Conservation (phyloP, 805 yeast species). For the Wickerhamomyces bisporus region DNA sequence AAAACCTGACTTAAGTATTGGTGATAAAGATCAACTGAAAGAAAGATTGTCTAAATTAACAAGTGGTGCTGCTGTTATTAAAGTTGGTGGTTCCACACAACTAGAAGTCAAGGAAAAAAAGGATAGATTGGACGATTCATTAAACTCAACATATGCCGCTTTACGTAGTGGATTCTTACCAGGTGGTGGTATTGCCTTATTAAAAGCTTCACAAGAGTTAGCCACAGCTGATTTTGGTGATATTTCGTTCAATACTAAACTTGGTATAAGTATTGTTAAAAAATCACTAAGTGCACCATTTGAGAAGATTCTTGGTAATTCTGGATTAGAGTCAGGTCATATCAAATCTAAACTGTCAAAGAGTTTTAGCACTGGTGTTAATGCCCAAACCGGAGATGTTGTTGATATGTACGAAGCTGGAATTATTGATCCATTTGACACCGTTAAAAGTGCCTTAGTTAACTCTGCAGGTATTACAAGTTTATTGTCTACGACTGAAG, state of each 20-base stretch:
- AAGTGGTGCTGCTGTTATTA: constrained; percentile 97
- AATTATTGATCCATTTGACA: constrained; percentile 98
- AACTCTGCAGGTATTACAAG: constrained; percentile 99
- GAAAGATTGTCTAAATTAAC: constrained; percentile 95
- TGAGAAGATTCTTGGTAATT: constrained; percentile 89
- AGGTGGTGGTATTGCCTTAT: constrained; percentile 98
- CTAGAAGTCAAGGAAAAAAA: constrained; percentile 99
- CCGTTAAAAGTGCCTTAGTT: constrained; percentile 89
- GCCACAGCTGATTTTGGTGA: constrained; percentile 68
- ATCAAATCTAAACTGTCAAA: constrained; percentile 47
- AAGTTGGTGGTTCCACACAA: constrained; percentile 96
- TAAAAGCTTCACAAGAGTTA: constrained; percentile 81
- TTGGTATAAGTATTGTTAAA: constrained; percentile 91
- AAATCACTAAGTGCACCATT: constrained; percentile 95
- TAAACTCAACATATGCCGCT: constrained; percentile 98
- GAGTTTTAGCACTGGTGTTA: constrained; percentile 86
- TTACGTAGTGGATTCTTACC: constrained; percentile 98
- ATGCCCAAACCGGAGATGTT: constrained; percentile 87
- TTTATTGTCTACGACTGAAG: constrained; percentile 94
- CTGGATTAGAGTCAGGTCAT: constrained; percentile 97
- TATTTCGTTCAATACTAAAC: constrained; percentile 80
- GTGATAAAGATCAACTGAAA: constrained; percentile 95
- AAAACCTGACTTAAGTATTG: constrained; percentile 67
- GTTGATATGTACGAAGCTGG: constrained; percentile 96
- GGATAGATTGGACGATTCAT: constrained; percentile 97